Conservation (phyloP, 768 basidiomycete genomes). For the Tricholoma sp. region DNA sequence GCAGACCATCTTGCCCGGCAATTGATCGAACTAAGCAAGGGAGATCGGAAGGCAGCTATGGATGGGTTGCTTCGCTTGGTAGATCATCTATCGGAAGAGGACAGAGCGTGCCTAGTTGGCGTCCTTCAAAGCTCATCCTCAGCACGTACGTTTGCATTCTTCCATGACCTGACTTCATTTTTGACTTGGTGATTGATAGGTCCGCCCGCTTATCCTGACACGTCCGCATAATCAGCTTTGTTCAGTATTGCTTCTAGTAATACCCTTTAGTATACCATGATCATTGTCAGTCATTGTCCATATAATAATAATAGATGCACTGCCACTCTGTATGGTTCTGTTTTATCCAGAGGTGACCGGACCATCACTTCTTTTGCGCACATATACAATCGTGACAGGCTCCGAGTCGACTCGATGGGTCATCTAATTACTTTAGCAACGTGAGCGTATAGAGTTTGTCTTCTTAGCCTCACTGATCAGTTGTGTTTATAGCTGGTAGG, state of each 20-base stretch:
- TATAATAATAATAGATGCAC: not conserved
- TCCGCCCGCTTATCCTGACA: slow-evolving; percentile 34
- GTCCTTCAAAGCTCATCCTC: slow-evolving; percentile 56
- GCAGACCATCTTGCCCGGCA: slow-evolving; percentile 63
- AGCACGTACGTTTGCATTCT: slow-evolving; percentile 42
- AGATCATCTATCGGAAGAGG: slow-evolving; percentile 70
- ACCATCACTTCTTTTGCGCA: too few species aligned
- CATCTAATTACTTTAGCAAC: slow-evolving; percentile 87
- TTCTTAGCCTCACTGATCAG: not conserved
- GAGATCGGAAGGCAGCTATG: slow-evolving; percentile 73
- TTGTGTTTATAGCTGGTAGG: slow-evolving; percentile 12
- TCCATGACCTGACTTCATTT: not conserved
- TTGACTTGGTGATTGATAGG: slow-evolving; percentile 17
- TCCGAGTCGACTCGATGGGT: too few species aligned
- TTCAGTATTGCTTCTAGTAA: not conserved
- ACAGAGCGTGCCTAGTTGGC: slow-evolving; percentile 53
- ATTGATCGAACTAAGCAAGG: slow-evolving; percentile 62
- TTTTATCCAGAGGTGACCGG: not conserved
- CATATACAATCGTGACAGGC: too few species aligned
- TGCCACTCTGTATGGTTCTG: not conserved
- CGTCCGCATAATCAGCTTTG: slow-evolving; percentile 9
- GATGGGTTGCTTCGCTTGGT: slow-evolving; percentile 69
- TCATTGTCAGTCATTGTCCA: too few species aligned
- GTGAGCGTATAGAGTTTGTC: slow-evolving; percentile 35
- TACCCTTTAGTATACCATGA: not conserved